Evolutionary conservation across 768 basidiomycete species (phyloP), one percentile per base, ranked within the genome.

Genomic region (Trametes sanguinea): DNA sequence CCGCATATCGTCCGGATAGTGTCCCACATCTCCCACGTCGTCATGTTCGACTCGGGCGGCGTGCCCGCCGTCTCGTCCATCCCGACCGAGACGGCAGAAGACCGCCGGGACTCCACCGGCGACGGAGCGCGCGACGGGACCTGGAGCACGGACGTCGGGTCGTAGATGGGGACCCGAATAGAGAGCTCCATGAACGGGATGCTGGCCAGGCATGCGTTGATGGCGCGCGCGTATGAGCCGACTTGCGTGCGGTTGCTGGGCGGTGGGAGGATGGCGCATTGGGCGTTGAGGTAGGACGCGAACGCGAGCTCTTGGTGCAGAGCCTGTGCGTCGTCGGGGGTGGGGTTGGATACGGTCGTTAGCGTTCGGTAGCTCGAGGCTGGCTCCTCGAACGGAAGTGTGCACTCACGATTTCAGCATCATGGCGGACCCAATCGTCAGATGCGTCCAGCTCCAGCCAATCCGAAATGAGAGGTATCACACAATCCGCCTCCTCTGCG

Each of bases 1-100:
- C 88, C 88, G 73, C 97, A 99, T 37, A 96, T 83, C 3, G 89
- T 88, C 62, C 95, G 82, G 60, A 99, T 92, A 50, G 89, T 82
- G 73, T 98, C 97, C 97, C 97, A 99, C 86, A 95, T 96, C 73
- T 98, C 97, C 96, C 97, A 99, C 0, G 91, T 93, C 35, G 75
- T 71, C 50, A 73, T 67, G 29, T 67, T 66, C 8, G 74, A 64
- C 30, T 73, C 67, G 14, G 73, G 70, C 33, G 57, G 60, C 22
- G 60, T 58, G 1, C 56, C 46, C 35, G 11, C 2, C 35, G 35
- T 11, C 35, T 37, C 35, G 6, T 37, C 35, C 35, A 11, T 29
- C 57, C 32, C 6, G 52, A 14, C 6, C 17, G 35, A 37, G 6
- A 11, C 35, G 6, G 35, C 46, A n/a, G 59, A 17, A 16, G 55